Percentiles rank a stretch among this genome's conserved stretches.
Conservation (phyloP, 768 basidiomycete genomes). For the Agaricus sinodeliciosus region DNA sequence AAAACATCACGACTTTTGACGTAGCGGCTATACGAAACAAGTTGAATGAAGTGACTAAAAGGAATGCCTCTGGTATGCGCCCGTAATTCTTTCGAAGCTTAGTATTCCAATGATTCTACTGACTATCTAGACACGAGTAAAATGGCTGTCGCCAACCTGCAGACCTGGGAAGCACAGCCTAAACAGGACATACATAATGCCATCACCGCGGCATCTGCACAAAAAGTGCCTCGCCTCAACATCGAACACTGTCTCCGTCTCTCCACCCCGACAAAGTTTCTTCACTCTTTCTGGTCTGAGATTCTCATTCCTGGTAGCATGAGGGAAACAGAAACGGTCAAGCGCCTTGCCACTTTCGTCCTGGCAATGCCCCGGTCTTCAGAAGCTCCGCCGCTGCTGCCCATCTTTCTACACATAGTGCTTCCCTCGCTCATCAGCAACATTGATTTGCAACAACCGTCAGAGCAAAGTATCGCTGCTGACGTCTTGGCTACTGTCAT, state of each 20-base stretch:
- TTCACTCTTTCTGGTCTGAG: conserved; percentile 65
- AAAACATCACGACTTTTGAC: conserved; percentile 4
- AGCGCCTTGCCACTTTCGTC: conserved; percentile 61
- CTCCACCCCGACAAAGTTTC: conserved; percentile 52
- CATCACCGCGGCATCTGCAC: conserved; percentile 48
- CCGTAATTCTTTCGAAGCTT: background rate
- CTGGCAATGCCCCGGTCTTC: conserved; percentile 55
- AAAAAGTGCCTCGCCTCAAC: conserved; percentile 60
- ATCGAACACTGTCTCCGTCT: conserved; percentile 59
- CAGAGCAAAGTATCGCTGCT: conserved; percentile 48
- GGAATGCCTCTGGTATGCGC: background rate
- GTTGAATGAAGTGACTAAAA: conserved; percentile 3
- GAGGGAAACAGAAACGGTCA: conserved; percentile 47
- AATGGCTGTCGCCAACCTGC: conserved; percentile 12
- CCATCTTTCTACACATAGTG: conserved; percentile 65
- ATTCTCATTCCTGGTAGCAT: conserved; percentile 33
- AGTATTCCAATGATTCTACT: background rate
- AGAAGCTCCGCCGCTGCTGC: conserved; percentile 54
- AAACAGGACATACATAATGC: conserved; percentile 51
- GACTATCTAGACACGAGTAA: background rate
- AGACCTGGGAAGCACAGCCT: conserved; percentile 46
- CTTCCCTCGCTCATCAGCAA: conserved; percentile 51
- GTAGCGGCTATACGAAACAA: conserved; percentile 7
- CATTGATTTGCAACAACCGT: conserved; percentile 46
- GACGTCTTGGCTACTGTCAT: conserved; percentile 64